Percentiles rank a stretch among this genome's conserved stretches.
Conservation (phyloP, 148 eudicot species). For the Drosera capensis region DNA sequence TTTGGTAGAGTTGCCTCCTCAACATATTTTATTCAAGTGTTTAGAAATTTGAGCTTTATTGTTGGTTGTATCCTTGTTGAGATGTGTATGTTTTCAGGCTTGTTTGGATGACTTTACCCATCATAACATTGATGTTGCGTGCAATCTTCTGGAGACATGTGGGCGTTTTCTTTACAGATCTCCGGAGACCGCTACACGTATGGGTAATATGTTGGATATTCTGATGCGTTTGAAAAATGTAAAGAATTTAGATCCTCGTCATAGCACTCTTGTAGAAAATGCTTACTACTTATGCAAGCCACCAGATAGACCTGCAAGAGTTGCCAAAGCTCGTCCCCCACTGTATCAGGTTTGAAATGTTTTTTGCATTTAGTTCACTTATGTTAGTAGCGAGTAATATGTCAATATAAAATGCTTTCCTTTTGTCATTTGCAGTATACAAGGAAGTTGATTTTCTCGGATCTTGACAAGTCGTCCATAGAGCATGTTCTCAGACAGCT, state of each 20-base stretch:
- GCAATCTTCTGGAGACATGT: constrained; percentile 98
- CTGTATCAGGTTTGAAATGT: constrained; percentile 69
- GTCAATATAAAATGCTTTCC: constrained; percentile 8
- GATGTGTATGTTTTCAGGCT: too few species aligned
- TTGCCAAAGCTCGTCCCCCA: constrained; percentile 90
- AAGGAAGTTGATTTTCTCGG: constrained; percentile 82
- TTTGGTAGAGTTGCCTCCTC: too few species aligned
- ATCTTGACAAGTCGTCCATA: constrained; percentile 83
- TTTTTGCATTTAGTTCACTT: constrained; percentile 2
- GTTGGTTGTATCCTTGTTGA: too few species aligned
- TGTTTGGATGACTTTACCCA: constrained; percentile 94
- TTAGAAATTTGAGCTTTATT: too few species aligned
- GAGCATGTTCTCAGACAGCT: constrained; percentile 95
- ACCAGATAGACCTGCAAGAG: constrained; percentile 87
- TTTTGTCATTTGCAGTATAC: constrained; percentile 55
- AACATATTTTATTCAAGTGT: too few species aligned
- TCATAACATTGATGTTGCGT: constrained; percentile 97
- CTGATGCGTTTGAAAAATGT: constrained; percentile 95
- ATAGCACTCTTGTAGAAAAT: constrained; percentile 94
- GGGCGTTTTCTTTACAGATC: constrained; percentile 91
- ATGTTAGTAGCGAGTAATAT: too few species aligned
- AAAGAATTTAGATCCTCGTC: constrained; percentile 97
- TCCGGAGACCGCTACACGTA: constrained; percentile 83
- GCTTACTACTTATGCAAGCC: constrained; percentile 97
- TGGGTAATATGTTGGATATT: constrained; percentile 96